phyloP scores from a whole-genome alignment of 2,329 filamentous ascomycete genomes.

The Fusarium piperis region DNA sequence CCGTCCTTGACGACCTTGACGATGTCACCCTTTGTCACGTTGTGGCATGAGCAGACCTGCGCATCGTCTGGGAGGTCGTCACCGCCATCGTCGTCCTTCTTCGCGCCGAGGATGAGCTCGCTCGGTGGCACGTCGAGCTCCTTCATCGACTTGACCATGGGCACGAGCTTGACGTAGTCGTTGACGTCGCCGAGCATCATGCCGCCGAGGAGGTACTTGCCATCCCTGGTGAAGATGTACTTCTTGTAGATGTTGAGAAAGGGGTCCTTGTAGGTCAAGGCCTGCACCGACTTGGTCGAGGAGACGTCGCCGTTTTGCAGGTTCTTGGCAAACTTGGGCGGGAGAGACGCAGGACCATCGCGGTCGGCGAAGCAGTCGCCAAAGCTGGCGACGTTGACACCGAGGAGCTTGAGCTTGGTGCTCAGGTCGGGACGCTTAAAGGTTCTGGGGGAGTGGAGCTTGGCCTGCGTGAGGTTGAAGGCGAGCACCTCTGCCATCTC shows the following conservation, averaged over 20 bases:
- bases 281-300: constrained; percentile 73
- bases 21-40: constrained; percentile 87
- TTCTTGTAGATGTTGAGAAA: constrained; percentile 93
- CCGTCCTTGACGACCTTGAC: constrained; percentile 78
- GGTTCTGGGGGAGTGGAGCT: constrained; percentile 71
- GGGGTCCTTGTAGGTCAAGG: constrained; percentile 87
- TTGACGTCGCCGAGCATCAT: constrained; percentile 97
- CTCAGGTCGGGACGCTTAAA: constrained; percentile 89
- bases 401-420: constrained; percentile 89
- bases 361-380: constrained; percentile 93
- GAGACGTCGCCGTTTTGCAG: constrained; percentile 30
- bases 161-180: constrained; percentile 89
- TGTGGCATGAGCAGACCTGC: constrained; percentile 93
- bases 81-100: constrained; percentile 76
- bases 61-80: constrained; percentile 86
- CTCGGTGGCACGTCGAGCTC: constrained; percentile 79
- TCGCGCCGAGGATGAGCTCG: constrained; percentile 83
- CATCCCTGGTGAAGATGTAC: constrained; percentile 88
- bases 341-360: constrained; percentile 82
- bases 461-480: constrained; percentile 89
- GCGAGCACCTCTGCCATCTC: constrained; percentile 94
- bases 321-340: constrained; percentile 60
- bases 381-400: constrained; percentile 91
- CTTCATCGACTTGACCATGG: constrained; percentile 87
- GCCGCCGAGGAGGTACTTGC: constrained; percentile 89